These are phyloP conservation scores for Cornus kousa DNA, from an alignment of 148 eudicot genomes.

Conservation along the genomic window DNA sequence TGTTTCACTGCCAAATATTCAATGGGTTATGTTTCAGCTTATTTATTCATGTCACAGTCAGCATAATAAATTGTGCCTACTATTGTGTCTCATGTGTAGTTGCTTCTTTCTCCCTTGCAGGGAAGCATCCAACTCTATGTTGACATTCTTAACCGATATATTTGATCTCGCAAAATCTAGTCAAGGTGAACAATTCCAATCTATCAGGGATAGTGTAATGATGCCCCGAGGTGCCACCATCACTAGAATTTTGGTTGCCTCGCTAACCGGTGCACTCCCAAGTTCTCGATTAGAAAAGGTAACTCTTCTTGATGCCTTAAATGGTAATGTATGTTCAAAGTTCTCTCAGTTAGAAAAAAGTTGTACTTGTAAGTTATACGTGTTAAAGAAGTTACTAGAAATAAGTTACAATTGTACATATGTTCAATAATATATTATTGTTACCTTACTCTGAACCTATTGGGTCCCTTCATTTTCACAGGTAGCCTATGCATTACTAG, in stretches of 20 bases:
- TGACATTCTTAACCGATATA: conserved; percentile 84
- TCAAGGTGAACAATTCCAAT: conserved; percentile 48
- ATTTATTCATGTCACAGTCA: not conserved
- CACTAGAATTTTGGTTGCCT: conserved; percentile 83
- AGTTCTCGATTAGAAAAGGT: conserved; percentile 87
- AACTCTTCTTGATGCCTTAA: not conserved
- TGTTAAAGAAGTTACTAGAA: not conserved
- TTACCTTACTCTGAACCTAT: not conserved
- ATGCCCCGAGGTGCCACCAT: conserved; percentile 79
- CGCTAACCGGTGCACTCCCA: conserved; percentile 93
- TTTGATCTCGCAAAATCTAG: conserved; percentile 75
- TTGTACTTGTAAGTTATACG: not conserved
- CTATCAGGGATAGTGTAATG: conserved; percentile 74
- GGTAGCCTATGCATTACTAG: conserved; percentile 78
- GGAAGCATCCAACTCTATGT: conserved; percentile 98
- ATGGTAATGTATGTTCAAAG: not conserved
- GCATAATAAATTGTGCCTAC: not conserved
- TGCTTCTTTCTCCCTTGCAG: conserved; percentile 34
- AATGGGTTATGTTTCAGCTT: too few relatives aligned
- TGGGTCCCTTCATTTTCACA: conserved; percentile 17
- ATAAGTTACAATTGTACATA: not conserved
- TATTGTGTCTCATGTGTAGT: not conserved
- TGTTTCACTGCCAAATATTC: not conserved
- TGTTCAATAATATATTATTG: not conserved
- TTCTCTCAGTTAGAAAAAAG: not conserved